These are phyloP conservation scores for Isatis lusitanica DNA, from an alignment of 441 rosid genomes.

Conservation along the genomic window DNA sequence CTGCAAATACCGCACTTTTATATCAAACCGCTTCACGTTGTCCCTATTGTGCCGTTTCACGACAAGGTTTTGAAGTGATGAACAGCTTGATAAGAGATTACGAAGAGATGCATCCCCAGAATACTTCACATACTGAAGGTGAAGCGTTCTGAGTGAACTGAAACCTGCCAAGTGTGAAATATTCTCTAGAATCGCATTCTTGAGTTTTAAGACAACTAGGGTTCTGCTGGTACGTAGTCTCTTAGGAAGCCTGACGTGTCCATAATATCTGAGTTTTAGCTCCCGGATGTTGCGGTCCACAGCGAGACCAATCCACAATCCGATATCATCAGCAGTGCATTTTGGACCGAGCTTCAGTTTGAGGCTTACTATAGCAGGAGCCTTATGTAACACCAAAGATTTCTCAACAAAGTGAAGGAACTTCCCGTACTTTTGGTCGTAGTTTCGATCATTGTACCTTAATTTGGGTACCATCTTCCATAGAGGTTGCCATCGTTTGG, in stretches of 20 bases:
- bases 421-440: background rate
- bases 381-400: background rate
- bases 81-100: background rate
- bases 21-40: background rate
- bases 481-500: background rate
- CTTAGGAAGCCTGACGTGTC: background rate
- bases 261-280: background rate
- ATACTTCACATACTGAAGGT: background rate
- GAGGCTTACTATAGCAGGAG: conserved; percentile 3
- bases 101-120: background rate
- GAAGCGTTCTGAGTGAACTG: background rate
- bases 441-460: background rate
- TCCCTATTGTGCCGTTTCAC: background rate
- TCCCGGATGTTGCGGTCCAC: background rate
- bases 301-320: background rate
- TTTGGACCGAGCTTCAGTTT: background rate
- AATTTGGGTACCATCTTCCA: conserved; percentile 7
- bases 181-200: background rate
- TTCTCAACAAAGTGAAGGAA: conserved; percentile 8
- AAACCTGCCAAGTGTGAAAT: background rate
- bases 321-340: conserved; percentile 3
- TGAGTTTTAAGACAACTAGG: background rate
- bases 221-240: conserved; percentile 1
- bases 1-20: background rate
- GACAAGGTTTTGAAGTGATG: conserved; percentile 3